Conservation (phyloP, 768 basidiomycete genomes). For the Naganishia randhawae region DNA sequence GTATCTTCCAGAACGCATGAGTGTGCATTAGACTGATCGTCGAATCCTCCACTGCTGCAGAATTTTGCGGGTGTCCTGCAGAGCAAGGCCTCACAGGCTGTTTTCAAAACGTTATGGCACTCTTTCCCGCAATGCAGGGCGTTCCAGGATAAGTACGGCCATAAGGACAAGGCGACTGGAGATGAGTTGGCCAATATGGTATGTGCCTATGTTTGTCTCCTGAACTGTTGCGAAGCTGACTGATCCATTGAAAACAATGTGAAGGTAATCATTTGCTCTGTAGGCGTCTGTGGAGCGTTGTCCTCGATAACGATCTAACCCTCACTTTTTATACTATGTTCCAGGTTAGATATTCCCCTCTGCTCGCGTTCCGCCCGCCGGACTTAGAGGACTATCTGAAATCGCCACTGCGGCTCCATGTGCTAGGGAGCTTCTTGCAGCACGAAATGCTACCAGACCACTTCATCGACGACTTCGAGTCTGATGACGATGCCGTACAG, state of each 20-base stretch:
- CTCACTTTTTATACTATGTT: constrained; percentile 57
- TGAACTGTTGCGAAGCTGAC: neutral
- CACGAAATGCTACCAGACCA: constrained; percentile 43
- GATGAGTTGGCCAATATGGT: constrained; percentile 68
- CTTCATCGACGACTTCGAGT: constrained; percentile 35
- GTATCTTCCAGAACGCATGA: constrained; percentile 40
- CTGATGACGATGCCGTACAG: constrained; percentile 33
- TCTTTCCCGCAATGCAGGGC: constrained; percentile 75
- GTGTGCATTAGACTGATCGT: neutral
- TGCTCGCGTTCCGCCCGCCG: constrained; percentile 45
- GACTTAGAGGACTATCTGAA: constrained; percentile 33
- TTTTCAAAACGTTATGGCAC: constrained; percentile 66
- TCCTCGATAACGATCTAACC: too few species aligned
- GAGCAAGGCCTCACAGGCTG: constrained; percentile 62
- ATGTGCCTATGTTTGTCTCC: constrained; percentile 33
- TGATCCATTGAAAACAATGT: neutral
- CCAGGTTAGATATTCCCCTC: constrained; percentile 37
- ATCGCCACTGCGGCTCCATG: constrained; percentile 42
- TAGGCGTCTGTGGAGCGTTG: too few species aligned
- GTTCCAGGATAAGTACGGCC: constrained; percentile 66
- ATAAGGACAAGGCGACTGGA: constrained; percentile 55
- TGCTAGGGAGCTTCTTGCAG: constrained; percentile 39
- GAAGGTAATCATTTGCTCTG: constrained; percentile 80
- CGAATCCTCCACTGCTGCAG: constrained; percentile 51
- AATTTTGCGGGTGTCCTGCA: constrained; percentile 75